These are phyloP conservation scores for Agastache rugosa DNA, from an alignment of 257 asterid genomes.

Conservation along the genomic window DNA sequence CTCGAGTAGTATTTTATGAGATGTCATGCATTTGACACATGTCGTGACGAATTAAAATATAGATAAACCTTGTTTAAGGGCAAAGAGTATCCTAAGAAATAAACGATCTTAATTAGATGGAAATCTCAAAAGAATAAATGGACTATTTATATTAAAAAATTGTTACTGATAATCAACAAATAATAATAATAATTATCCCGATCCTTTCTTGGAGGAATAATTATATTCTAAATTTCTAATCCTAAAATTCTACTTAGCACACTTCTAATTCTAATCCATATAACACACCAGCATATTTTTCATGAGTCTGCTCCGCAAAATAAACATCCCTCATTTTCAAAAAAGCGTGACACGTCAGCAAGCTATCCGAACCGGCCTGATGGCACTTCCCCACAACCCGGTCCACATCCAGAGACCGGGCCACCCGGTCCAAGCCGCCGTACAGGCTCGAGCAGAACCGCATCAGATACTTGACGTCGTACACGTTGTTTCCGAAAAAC, in stretches of 20 bases:
- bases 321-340: slow-evolving; percentile 47
- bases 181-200: neutral
- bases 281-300: slow-evolving; percentile 50
- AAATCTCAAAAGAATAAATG: neutral
- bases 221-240: neutral
- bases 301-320: slow-evolving; percentile 35
- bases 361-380: slow-evolving; percentile 67
- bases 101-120: too few species aligned
- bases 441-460: slow-evolving; percentile 44
- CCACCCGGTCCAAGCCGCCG: slow-evolving; percentile 58
- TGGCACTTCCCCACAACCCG: slow-evolving; percentile 56
- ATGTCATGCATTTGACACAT: too few species aligned
- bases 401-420: slow-evolving; percentile 42
- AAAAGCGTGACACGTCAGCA: slow-evolving; percentile 67
- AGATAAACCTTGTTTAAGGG: too few species aligned
- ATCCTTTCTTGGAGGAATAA: too few species aligned
- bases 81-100: too few species aligned
- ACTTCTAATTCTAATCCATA: slow-evolving; percentile 56
- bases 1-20: too few species aligned
- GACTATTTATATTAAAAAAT: neutral
- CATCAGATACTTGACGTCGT: slow-evolving; percentile 56
- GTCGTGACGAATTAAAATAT: too few species aligned
- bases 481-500: slow-evolving; percentile 49
- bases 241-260: slow-evolving; percentile 5
- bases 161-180: neutral